Conservation (phyloP, 306 rosid species). For the Albizia julibrissin region DNA sequence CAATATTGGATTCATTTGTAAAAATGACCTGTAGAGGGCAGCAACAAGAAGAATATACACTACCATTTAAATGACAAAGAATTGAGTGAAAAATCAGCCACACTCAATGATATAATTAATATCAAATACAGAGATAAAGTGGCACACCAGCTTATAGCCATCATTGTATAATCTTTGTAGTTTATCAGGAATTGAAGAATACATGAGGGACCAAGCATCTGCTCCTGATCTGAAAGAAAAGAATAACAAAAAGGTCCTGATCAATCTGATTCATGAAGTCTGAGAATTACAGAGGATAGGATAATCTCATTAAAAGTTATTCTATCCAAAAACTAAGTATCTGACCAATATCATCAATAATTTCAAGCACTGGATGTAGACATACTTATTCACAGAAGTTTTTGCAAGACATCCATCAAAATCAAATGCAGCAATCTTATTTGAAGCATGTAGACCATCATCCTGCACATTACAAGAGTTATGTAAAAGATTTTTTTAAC, state of each 20-base stretch:
- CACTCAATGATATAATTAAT: neutral
- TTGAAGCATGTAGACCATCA: conserved; percentile 72
- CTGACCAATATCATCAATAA: conserved; percentile 21
- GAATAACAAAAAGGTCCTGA: neutral
- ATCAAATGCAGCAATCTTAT: conserved; percentile 98
- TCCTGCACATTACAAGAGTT: conserved; percentile 55
- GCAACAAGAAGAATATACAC: conserved; percentile 18
- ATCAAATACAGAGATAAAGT: conserved; percentile 26
- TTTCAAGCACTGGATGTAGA: conserved; percentile 17
- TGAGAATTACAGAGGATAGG: conserved; percentile 15
- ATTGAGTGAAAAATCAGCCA: conserved; percentile 6
- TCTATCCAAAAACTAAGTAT: conserved; percentile 1
- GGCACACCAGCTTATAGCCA: conserved; percentile 89
- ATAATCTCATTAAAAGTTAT: conserved; percentile 8
- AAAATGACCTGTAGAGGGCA: conserved; percentile 69
- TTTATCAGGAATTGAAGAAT: conserved; percentile 80
- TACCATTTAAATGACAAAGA: conserved; percentile 12
- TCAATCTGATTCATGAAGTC: neutral
- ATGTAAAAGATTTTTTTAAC: neutral
- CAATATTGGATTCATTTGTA: conserved; percentile 95
- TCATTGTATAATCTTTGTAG: conserved; percentile 72
- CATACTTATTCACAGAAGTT: conserved; percentile 65
- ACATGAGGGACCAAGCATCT: conserved; percentile 86
- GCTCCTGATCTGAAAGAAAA: conserved; percentile 71
- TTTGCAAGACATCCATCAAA: conserved; percentile 94